These are phyloP conservation scores for Serendipita sp. DNA, from an alignment of 768 basidiomycete genomes.

Conservation along the genomic window DNA sequence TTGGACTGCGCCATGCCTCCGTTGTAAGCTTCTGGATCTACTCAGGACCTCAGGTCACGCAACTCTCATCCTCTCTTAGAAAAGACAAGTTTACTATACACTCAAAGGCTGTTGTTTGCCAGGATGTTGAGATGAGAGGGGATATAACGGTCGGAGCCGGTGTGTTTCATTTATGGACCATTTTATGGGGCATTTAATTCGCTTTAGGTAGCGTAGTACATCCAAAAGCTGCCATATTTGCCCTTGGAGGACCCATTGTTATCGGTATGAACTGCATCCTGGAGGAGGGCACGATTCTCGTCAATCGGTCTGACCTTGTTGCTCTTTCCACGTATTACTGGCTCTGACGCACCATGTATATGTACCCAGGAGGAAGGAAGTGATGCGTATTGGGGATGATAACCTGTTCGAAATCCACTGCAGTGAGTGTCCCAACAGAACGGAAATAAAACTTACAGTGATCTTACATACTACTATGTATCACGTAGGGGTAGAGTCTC, in stretches of 20 bases:
- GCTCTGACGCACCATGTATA: neutral
- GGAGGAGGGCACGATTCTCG: slow-evolving; percentile 80
- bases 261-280: slow-evolving; percentile 81
- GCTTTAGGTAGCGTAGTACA: slow-evolving; percentile 67
- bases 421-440: slow-evolving; percentile 64
- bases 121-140: slow-evolving; percentile 88
- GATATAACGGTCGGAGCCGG: slow-evolving; percentile 86
- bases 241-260: slow-evolving; percentile 77
- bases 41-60: neutral
- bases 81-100: slow-evolving; percentile 84
- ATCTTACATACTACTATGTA: neutral
- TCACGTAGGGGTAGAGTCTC: slow-evolving; percentile 64
- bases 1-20: slow-evolving; percentile 27
- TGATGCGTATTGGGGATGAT: slow-evolving; percentile 86
- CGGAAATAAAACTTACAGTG: too few relatives aligned
- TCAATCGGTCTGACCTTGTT: slow-evolving; percentile 47
- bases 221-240: slow-evolving; percentile 87
- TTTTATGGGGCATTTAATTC: neutral
- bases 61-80: slow-evolving; percentile 25
- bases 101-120: slow-evolving; percentile 78
- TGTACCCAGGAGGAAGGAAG: slow-evolving; percentile 44
- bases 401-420: slow-evolving; percentile 91
- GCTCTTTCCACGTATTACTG: neutral
- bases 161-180: slow-evolving; percentile 14
- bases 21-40: slow-evolving; percentile 12